Conservation (phyloP, 139 green algal species). For the Raphidocelis subcapitata region DNA sequence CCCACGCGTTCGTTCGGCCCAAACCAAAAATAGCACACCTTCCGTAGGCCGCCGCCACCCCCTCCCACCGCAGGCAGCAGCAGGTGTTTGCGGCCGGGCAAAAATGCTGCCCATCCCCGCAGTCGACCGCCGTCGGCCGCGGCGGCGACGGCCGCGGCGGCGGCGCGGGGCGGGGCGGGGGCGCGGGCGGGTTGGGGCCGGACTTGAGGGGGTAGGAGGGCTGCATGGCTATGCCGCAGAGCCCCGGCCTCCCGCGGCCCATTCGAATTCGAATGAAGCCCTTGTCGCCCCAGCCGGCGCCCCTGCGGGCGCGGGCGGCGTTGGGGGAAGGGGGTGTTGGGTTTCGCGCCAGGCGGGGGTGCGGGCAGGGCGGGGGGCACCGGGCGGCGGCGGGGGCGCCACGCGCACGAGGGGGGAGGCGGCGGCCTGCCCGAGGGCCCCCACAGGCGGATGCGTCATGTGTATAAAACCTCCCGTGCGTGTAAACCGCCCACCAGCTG, state of each 20-base stretch:
- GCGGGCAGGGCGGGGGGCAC: no score
- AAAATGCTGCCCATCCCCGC: conserved; percentile 2
- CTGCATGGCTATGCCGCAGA: conserved; percentile 91
- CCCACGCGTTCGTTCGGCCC: no score
- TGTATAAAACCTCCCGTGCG: background rate
- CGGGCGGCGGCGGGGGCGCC: no score
- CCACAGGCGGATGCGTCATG: no score
- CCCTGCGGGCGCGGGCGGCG: no score
- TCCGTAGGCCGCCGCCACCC: no score
- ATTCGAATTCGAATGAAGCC: conserved; percentile 34
- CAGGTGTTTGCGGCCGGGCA: conserved; percentile 26
- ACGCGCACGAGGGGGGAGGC: conserved; percentile 1
- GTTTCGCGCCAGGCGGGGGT: no score
- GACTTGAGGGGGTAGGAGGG: conserved; percentile 92
- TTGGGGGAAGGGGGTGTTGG: no score
- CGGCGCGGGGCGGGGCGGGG: conserved; percentile 7
- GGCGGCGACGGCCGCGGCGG: background rate
- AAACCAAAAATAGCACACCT: no score
- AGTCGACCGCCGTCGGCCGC: conserved; percentile 11
- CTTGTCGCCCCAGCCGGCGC: conserved; percentile 67
- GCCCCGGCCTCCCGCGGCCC: conserved; percentile 47
- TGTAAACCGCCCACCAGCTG: conserved; percentile 13
- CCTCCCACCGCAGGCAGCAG: conserved; percentile 25
- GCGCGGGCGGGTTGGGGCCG: conserved; percentile 48
- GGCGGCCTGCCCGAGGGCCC: background rate